Evolutionary conservation across 345 rosid genomes (phyloP).

Genomic region (Eucalyptus polyanthemos): DNA sequence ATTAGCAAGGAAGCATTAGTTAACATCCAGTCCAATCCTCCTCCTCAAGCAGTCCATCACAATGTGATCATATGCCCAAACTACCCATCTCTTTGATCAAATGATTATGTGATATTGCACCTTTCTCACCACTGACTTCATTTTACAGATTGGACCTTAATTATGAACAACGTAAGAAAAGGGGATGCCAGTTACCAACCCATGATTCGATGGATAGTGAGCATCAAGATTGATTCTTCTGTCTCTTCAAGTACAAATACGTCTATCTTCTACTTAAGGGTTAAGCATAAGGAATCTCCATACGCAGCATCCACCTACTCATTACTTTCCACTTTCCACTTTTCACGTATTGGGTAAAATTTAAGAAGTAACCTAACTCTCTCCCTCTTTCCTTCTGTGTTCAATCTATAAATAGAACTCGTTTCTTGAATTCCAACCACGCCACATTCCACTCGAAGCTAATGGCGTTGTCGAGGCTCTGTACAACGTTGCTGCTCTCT

Average conservation of each 20-base stretch:
- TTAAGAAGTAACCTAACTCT: not conserved
- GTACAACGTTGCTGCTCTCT: not conserved
- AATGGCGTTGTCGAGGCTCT: not conserved
- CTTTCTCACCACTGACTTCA: not conserved
- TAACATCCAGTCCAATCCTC: not conserved
- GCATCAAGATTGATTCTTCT: not conserved
- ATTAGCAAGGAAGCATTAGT: not conserved
- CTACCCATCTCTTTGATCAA: not conserved
- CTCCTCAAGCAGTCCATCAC: not conserved
- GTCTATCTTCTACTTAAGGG: not conserved
- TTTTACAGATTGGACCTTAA: not conserved
- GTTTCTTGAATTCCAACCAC: not conserved
- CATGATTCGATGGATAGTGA: not conserved
- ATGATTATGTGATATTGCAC: not conserved
- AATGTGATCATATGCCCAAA: not conserved
- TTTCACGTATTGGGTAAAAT: not conserved
- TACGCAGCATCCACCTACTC: not conserved
- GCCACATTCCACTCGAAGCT: not conserved
- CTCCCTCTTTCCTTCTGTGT: not conserved
- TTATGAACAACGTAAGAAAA: not conserved
- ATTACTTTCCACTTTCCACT: not conserved
- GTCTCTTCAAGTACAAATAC: not conserved
- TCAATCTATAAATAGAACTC: not conserved
- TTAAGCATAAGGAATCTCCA: not conserved
- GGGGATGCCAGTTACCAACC: not conserved